Evolutionary conservation across 192 early-diverging fungal species (phyloP).

Genomic region (Coemansia nantahalensis): DNA sequence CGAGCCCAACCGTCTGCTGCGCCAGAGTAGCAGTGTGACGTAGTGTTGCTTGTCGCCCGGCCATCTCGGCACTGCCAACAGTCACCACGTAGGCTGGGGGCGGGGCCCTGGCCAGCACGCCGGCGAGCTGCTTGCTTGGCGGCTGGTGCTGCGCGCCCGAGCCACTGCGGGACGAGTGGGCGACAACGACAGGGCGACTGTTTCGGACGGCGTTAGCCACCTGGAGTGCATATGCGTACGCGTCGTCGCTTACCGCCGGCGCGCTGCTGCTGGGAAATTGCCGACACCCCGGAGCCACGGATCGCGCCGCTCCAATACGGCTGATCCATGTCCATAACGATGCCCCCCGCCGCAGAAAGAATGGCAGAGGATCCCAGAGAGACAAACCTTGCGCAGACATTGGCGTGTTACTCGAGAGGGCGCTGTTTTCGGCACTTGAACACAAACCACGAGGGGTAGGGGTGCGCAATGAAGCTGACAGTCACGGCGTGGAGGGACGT

Average conservation of each 20-base stretch:
- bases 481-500: constrained; percentile 68
- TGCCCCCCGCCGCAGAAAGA: too few relatives aligned
- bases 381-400: too few relatives aligned
- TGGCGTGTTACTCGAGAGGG: too few relatives aligned
- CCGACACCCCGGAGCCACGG: too few relatives aligned
- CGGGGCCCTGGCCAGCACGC: constrained; percentile 8
- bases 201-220: constrained; percentile 14
- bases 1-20: constrained; percentile 4
- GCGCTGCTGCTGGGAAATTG: too few relatives aligned
- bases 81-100: constrained; percentile 13
- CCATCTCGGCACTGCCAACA: constrained; percentile 29
- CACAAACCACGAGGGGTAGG: too few relatives aligned
- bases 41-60: constrained; percentile 2
- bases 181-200: constrained; percentile 11
- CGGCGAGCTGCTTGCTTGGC: constrained; percentile 36
- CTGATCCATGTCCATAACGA: too few relatives aligned
- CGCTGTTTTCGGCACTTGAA: too few relatives aligned
- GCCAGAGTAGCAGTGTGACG: constrained; percentile 10
- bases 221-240: constrained; percentile 28
- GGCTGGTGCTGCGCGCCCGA: constrained; percentile 8
- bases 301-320: too few relatives aligned
- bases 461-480: constrained; percentile 50
- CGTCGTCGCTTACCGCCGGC: constrained; percentile 3
- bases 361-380: too few relatives aligned
- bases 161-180: constrained; percentile 1